Evolutionary conservation across 352 stramenopile genomes (phyloP), one percentile per base, ranked within the genome.

Genomic region (Saprolegnia parasitica): DNA sequence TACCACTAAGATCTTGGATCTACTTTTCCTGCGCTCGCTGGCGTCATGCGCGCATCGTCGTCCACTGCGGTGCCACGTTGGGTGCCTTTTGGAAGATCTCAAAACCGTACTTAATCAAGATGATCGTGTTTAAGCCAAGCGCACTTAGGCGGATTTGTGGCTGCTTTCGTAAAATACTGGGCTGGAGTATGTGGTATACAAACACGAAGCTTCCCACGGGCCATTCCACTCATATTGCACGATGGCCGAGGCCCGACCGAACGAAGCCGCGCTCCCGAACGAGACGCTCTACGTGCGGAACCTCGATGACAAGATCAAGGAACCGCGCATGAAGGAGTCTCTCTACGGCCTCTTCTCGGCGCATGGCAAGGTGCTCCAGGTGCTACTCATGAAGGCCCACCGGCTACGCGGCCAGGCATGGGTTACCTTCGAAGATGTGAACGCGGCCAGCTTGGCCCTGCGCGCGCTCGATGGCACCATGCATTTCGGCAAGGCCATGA

Each of bases 271-370:
- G 68, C 83, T 81, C 73, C 89, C 90, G 11, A 96, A 94, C 77
- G 81, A 97, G 72, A 97, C 90, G 63, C 77, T 98, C n/a, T 98
- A 98, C 76, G 68, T 97, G 52, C 94, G 96, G 76, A 98, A 98
- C 78, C 80, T 97, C 50, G 96, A 97, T 60, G 91, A 98, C 74
- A 97, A 98, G 78, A 96, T 97, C 80, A 98, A 98, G 77, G 77
- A 84, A 64, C 81, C 95, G 24, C 84, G 84, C 63, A 86, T 97
- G 73, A 98, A 97, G 77, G 90, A 88, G 50, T 77, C 84, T 26
- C 78, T 98, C 10, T 96, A 98, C 77, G 77, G 84, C 73, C 82
- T 86, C 61, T 96, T 98, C 72, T 96, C 88, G 66, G 84, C 95
- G 75, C 90, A 97, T 75, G 92, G 92, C 68, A 96, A 96, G 79